Conservation (phyloP, 306 rosid species). For the Trifolium fragiferum region DNA sequence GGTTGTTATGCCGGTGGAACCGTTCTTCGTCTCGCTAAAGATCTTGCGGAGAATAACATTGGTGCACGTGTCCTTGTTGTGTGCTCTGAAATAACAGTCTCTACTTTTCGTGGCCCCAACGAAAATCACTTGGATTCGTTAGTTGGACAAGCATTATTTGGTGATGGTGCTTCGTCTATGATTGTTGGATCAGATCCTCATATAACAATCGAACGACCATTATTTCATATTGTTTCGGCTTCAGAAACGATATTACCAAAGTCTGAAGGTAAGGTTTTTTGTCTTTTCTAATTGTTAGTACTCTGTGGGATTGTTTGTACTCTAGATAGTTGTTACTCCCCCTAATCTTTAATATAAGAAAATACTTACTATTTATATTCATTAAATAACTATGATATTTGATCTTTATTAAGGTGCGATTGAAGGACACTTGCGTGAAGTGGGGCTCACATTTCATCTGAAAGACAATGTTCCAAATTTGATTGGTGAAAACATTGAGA, state of each 20-base stretch:
- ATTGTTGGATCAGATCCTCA: constrained; percentile 45
- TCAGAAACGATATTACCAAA: background rate
- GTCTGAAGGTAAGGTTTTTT: background rate
- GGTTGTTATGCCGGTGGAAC: constrained; percentile 54
- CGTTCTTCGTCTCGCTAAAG: constrained; percentile 48
- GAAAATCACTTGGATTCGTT: constrained; percentile 44
- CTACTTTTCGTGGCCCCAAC: constrained; percentile 34
- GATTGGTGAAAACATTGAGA: too few relatives aligned
- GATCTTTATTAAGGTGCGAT: too few relatives aligned
- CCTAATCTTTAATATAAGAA: too few relatives aligned
- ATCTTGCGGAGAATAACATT: constrained; percentile 44
- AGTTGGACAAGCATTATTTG: constrained; percentile 55
- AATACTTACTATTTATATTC: too few relatives aligned
- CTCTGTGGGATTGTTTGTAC: too few relatives aligned
- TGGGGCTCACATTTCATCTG: too few relatives aligned
- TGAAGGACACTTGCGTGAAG: too few relatives aligned
- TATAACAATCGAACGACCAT: background rate
- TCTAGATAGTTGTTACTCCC: too few relatives aligned
- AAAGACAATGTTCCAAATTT: too few relatives aligned
- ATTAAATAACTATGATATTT: too few relatives aligned
- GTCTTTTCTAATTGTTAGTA: too few relatives aligned
- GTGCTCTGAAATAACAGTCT: constrained; percentile 41
- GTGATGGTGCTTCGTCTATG: constrained; percentile 47
- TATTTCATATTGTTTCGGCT: background rate
- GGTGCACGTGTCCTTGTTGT: constrained; percentile 51